Conservation (phyloP, 352 stramenopile genomes). For the Pythium phragmiticola region DNA sequence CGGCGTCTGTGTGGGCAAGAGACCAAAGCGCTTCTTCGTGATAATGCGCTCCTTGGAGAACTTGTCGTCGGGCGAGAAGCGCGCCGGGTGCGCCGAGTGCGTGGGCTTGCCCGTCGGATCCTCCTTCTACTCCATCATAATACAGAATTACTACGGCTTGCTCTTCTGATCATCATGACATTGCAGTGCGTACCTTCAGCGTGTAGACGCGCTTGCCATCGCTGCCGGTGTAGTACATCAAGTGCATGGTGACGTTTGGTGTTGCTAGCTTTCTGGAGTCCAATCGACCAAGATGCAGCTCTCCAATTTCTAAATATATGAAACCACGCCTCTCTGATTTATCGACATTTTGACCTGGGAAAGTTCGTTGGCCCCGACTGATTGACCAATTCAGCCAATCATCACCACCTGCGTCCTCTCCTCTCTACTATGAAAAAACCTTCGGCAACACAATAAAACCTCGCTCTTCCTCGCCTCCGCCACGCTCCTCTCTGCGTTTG, state of each 20-base stretch:
- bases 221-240: constrained; percentile 98
- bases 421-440: constrained; percentile 10
- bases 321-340: constrained; percentile 1
- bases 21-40: constrained; percentile 97
- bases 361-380: constrained; percentile 23
- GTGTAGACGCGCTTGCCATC: constrained; percentile 98
- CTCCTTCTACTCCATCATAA: constrained; percentile 82
- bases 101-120: constrained; percentile 92
- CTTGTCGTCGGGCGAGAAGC: constrained; percentile 99
- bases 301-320: constrained; percentile 5
- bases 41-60: constrained; percentile 98
- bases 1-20: constrained; percentile 95
- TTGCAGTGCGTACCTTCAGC: constrained; percentile 87
- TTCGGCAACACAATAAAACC: constrained; percentile 1
- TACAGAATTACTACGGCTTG: not conserved
- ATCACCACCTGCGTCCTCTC: constrained; percentile 1
- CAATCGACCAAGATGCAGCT: constrained; percentile 1
- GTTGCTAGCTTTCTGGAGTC: not conserved
- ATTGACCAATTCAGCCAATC: constrained; percentile 13
- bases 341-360: constrained; percentile 8
- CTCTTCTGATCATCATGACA: not conserved
- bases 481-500: constrained; percentile 15
- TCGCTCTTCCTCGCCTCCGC: not conserved
- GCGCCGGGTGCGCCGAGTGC: constrained; percentile 95
- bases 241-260: constrained; percentile 89